Conservation (phyloP, 108 stramenopile genomes). For the Ochromonas danica region DNA sequence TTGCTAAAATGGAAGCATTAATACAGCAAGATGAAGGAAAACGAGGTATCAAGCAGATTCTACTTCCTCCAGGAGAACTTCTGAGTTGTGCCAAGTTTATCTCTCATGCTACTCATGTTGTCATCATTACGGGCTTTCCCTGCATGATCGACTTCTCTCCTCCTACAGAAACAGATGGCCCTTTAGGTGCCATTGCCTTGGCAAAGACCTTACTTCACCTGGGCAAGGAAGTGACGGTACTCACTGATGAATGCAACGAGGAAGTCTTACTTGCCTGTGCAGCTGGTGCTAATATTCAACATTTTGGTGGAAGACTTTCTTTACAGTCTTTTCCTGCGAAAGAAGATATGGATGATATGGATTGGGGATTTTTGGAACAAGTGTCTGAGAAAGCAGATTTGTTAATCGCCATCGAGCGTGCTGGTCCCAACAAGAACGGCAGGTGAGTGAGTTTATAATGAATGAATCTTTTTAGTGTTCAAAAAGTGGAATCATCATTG, state of each 20-base stretch:
- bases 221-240: conserved; percentile 60
- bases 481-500: too few species aligned
- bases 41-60: conserved; percentile 22
- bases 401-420: conserved; percentile 70
- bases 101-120: conserved; percentile 46
- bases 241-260: conserved; percentile 70
- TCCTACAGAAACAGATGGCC: conserved; percentile 82
- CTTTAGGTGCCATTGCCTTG: conserved; percentile 68
- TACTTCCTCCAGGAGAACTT: conserved; percentile 56
- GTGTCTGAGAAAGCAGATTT: conserved; percentile 52
- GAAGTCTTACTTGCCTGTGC: conserved; percentile 44
- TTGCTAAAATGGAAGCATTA: conserved; percentile 3
- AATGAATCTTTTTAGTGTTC: too few species aligned
- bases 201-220: conserved; percentile 57
- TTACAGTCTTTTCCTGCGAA: not conserved
- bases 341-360: too few species aligned
- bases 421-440: conserved; percentile 70
- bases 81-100: conserved; percentile 46
- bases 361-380: too few species aligned
- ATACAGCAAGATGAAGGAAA: conserved; percentile 37
- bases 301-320: too few species aligned
- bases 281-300: too few species aligned
- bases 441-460: too few species aligned
- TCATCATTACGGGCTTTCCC: conserved; percentile 75
- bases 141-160: conserved; percentile 66